These are phyloP conservation scores for Brassica balearica DNA, from an alignment of 441 rosid species.

Conservation along the genomic window DNA sequence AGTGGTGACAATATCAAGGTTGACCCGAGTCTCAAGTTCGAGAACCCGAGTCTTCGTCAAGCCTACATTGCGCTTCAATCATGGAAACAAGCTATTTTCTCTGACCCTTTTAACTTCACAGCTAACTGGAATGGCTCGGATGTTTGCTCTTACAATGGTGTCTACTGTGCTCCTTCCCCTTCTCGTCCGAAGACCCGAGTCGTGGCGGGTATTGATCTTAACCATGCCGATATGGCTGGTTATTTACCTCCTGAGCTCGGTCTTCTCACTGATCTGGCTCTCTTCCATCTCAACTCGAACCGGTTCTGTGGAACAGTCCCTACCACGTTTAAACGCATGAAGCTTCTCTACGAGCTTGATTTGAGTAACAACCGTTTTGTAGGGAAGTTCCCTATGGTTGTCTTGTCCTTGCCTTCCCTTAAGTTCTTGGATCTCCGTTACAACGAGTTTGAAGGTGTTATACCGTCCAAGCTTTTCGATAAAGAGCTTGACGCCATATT, in stretches of 20 bases:
- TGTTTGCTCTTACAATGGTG: constrained; percentile 67
- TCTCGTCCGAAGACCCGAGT: constrained; percentile 46
- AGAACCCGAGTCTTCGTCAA: constrained; percentile 59
- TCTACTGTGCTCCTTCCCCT: constrained; percentile 57
- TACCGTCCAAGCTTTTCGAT: constrained; percentile 62
- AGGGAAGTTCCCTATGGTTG: constrained; percentile 64
- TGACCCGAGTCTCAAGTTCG: constrained; percentile 60
- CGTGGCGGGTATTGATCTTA: constrained; percentile 72
- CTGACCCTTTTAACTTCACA: constrained; percentile 79
- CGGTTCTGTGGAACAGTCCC: constrained; percentile 69
- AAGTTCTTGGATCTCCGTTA: constrained; percentile 72
- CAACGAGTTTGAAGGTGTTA: constrained; percentile 67
- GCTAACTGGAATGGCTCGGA: constrained; percentile 63
- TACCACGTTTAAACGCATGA: constrained; percentile 49
- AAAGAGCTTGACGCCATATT: constrained; percentile 69
- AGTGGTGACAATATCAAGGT: constrained; percentile 30
- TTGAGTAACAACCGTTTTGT: constrained; percentile 74
- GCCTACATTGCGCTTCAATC: constrained; percentile 78
- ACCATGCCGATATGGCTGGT: constrained; percentile 73
- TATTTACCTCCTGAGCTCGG: constrained; percentile 65
- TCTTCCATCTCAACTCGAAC: constrained; percentile 74
- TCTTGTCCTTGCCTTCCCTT: constrained; percentile 56
- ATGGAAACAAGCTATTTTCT: constrained; percentile 66
- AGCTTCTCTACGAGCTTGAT: constrained; percentile 69
- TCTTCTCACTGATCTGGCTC: constrained; percentile 60